A percentile compares a stretch with the other conserved stretches of the same genome.
Conservation (phyloP, 805 yeast genomes). For the Starmerella ratchasimensis region DNA sequence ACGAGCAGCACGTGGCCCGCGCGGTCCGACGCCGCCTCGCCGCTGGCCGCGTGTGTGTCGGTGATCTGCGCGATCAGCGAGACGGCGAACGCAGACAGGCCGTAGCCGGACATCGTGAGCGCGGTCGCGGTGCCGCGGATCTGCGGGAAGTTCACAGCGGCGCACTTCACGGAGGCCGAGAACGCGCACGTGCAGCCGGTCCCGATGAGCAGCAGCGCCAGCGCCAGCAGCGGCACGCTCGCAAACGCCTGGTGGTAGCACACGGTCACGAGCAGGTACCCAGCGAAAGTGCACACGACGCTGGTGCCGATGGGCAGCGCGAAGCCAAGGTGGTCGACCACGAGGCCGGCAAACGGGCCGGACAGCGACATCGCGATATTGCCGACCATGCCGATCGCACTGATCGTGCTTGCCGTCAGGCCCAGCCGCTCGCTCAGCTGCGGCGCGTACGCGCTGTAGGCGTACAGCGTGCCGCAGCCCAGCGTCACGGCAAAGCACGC, state of each 20-base stretch:
- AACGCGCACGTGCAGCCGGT: slow-evolving; percentile 54
- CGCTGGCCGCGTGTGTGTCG: slow-evolving; percentile 23
- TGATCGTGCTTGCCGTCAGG: slow-evolving; percentile 49
- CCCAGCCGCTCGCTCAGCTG: slow-evolving; percentile 48
- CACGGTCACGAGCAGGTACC: slow-evolving; percentile 42
- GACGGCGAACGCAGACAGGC: slow-evolving; percentile 56
- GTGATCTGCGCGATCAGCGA: slow-evolving; percentile 42
- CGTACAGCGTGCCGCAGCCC: slow-evolving; percentile 50
- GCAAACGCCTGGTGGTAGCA: slow-evolving; percentile 34
- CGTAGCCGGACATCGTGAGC: slow-evolving; percentile 60
- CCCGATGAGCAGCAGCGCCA: slow-evolving; percentile 45
- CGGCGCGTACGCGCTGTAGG: slow-evolving; percentile 67
- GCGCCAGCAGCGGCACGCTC: slow-evolving; percentile 30
- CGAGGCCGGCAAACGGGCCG: slow-evolving; percentile 55
- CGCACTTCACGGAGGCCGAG: slow-evolving; percentile 55
- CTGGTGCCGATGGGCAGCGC: slow-evolving; percentile 40
- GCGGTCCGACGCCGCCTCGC: slow-evolving; percentile 21
- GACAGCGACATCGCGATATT: slow-evolving; percentile 48
- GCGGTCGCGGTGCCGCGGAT: slow-evolving; percentile 63
- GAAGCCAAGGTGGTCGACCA: slow-evolving; percentile 54
- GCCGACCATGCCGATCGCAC: slow-evolving; percentile 53
- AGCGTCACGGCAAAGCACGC: slow-evolving; percentile 22
- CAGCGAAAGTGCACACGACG: slow-evolving; percentile 35
- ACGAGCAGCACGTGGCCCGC: slow-evolving; percentile 42
- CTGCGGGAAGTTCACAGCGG: slow-evolving; percentile 55